These are phyloP conservation scores for Colletotrichum aenigma DNA, from an alignment of 2,329 filamentous ascomycete genomes.

Conservation along the genomic window DNA sequence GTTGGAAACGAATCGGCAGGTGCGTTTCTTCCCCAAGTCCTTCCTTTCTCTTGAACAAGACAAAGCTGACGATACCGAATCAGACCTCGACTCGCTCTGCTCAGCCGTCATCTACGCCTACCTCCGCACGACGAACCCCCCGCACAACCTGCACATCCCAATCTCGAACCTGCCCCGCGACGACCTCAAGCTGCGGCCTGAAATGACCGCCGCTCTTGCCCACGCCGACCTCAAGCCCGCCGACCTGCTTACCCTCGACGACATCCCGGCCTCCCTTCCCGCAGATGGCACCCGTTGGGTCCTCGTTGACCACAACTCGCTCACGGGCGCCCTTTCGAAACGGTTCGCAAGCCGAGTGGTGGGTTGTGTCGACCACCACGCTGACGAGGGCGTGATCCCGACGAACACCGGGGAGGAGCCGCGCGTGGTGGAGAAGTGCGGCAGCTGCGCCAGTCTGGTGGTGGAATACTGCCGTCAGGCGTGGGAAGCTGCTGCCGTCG, in stretches of 20 bases:
- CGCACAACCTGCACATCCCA: constrained; percentile 68
- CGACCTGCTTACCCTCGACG: constrained; percentile 68
- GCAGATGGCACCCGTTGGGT: constrained; percentile 69
- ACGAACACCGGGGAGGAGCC: constrained; percentile 51
- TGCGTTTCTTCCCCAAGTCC: constrained; percentile 29
- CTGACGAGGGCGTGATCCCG: constrained; percentile 66
- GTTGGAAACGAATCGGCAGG: constrained; percentile 73
- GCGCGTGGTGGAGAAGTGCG: constrained; percentile 67
- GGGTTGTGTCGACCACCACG: constrained; percentile 80
- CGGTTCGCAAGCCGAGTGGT: constrained; percentile 58
- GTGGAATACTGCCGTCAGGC: constrained; percentile 59
- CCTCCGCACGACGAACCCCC: constrained; percentile 64
- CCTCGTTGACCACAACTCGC: constrained; percentile 79
- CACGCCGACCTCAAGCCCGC: constrained; percentile 61
- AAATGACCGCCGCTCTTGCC: constrained; percentile 69
- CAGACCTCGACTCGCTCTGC: constrained; percentile 83
- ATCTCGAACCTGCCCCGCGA: constrained; percentile 72
- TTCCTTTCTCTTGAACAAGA: neutral
- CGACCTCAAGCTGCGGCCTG: constrained; percentile 74
- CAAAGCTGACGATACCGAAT: neutral
- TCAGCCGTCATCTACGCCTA: constrained; percentile 77
- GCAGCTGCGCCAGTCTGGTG: constrained; percentile 77
- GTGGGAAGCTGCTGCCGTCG: constrained; percentile 57
- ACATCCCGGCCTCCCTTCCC: constrained; percentile 48
- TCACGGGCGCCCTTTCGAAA: constrained; percentile 65